These are phyloP conservation scores for Fusarium vanettenii DNA, from an alignment of 2,329 filamentous ascomycete species.

Conservation along the genomic window DNA sequence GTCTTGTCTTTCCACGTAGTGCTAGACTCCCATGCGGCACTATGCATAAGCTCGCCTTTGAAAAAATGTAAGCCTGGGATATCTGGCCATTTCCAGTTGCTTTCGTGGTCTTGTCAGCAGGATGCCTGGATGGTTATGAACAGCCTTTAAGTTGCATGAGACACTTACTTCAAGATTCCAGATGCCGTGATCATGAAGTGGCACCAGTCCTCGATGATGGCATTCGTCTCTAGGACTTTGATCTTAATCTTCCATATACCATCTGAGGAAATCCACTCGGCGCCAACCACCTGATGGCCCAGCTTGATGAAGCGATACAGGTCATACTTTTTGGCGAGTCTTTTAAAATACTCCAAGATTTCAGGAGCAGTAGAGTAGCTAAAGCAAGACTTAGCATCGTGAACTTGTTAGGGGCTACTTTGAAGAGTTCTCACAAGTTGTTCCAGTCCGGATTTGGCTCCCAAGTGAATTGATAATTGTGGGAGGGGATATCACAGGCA, in stretches of 20 bases:
- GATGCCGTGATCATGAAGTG: neutral
- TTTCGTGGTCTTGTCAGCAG: neutral
- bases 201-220: neutral
- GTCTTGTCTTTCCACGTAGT: conserved; percentile 56
- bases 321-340: conserved; percentile 37
- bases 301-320: conserved; percentile 36
- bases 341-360: conserved; percentile 40
- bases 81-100: conserved; percentile 54
- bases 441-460: conserved; percentile 21
- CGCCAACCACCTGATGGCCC: conserved; percentile 30
- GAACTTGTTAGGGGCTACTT: neutral
- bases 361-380: conserved; percentile 33
- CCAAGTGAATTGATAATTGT: conserved; percentile 39
- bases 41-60: conserved; percentile 63
- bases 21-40: conserved; percentile 43
- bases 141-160: neutral
- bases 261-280: conserved; percentile 23
- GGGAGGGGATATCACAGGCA: conserved; percentile 38
- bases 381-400: neutral
- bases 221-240: neutral
- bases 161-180: neutral
- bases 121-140: neutral
- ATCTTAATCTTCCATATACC: neutral
- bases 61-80: conserved; percentile 62
- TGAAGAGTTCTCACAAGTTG: conserved; percentile 9